Percentiles rank a stretch among this genome's conserved stretches.
phyloP scores from a whole-genome alignment of 768 basidiomycete genomes.

The Obba rivulosa region DNA sequence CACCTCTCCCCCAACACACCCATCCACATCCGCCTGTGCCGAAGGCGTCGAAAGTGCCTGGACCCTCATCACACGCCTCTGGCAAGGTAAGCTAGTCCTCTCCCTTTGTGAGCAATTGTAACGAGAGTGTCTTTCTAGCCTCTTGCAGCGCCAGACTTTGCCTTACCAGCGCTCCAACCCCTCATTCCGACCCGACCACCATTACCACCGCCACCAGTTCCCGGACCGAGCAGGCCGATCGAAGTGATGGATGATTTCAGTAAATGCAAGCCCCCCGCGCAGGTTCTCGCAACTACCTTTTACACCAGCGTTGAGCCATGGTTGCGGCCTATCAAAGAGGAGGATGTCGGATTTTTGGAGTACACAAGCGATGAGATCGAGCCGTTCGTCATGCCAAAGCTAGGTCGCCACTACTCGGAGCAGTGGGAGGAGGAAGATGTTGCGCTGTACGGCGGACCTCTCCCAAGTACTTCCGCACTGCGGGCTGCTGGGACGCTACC shows the following conservation, averaged over 20 bases:
- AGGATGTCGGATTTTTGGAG: slow-evolving; percentile 91
- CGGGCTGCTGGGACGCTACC: slow-evolving; percentile 28
- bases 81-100: slow-evolving; percentile 40
- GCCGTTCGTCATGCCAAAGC: slow-evolving; percentile 78
- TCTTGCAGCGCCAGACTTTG: slow-evolving; percentile 54
- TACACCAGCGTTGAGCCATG: slow-evolving; percentile 88
- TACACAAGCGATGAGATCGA: slow-evolving; percentile 89
- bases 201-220: slow-evolving; percentile 54
- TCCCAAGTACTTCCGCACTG: slow-evolving; percentile 35
- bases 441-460: slow-evolving; percentile 37
- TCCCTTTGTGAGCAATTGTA: background rate
- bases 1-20: slow-evolving; percentile 37
- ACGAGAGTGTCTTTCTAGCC: slow-evolving; percentile 4
- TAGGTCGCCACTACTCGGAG: slow-evolving; percentile 85
- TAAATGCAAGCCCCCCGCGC: slow-evolving; percentile 72
- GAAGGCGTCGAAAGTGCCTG: slow-evolving; percentile 53
- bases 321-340: slow-evolving; percentile 85
- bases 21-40: slow-evolving; percentile 34
- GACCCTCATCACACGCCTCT: slow-evolving; percentile 35
- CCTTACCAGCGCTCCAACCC: slow-evolving; percentile 41
- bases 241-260: slow-evolving; percentile 90
- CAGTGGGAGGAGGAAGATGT: slow-evolving; percentile 93
- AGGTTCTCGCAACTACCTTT: slow-evolving; percentile 69
- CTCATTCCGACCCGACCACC: slow-evolving; percentile 60
- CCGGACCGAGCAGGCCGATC: slow-evolving; percentile 80